phyloP scores from a whole-genome alignment of 2,329 filamentous ascomycete species.

The Meredithiella fracta region DNA sequence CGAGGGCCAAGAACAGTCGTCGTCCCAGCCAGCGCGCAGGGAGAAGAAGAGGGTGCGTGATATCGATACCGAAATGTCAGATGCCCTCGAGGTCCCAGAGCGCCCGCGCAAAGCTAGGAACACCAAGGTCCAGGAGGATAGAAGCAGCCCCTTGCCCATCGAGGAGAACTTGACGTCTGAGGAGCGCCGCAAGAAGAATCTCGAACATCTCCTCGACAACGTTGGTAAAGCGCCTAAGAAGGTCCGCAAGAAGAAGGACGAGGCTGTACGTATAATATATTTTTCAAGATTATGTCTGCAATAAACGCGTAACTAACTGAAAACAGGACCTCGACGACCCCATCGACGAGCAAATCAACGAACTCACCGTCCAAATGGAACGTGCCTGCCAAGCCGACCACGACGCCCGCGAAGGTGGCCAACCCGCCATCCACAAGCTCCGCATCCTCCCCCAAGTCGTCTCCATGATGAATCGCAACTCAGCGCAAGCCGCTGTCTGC shows the following conservation, averaged over 20 bases:
- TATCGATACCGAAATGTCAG: conserved; percentile 30
- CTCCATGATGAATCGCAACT: conserved; percentile 74
- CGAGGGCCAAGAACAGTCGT: conserved; percentile 43
- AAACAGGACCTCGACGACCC: conserved; percentile 70
- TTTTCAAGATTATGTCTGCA: too few species aligned
- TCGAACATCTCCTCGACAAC: conserved; percentile 76
- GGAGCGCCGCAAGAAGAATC: conserved; percentile 65
- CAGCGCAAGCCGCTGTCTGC: conserved; percentile 65
- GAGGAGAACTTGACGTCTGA: conserved; percentile 69
- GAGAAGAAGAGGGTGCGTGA: conserved; percentile 45
- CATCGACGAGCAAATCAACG: conserved; percentile 77
- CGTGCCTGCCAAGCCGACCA: conserved; percentile 77
- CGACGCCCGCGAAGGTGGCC: conserved; percentile 56
- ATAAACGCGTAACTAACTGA: conserved; percentile 1
- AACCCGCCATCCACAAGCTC: conserved; percentile 81
- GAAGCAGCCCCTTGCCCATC: conserved; percentile 34
- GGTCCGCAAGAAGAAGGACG: conserved; percentile 56
- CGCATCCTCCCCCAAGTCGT: conserved; percentile 86
- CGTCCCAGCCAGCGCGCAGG: conserved; percentile 56
- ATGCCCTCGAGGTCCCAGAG: conserved; percentile 26
- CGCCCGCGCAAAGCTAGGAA: conserved; percentile 31
- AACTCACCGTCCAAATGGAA: conserved; percentile 81
- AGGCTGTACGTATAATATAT: conserved; percentile 8
- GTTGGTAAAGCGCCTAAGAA: conserved; percentile 60
- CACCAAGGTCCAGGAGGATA: conserved; percentile 28